Evolutionary conservation across 2,329 filamentous ascomycete species (phyloP).

Genomic region (Colletotrichum musae): DNA sequence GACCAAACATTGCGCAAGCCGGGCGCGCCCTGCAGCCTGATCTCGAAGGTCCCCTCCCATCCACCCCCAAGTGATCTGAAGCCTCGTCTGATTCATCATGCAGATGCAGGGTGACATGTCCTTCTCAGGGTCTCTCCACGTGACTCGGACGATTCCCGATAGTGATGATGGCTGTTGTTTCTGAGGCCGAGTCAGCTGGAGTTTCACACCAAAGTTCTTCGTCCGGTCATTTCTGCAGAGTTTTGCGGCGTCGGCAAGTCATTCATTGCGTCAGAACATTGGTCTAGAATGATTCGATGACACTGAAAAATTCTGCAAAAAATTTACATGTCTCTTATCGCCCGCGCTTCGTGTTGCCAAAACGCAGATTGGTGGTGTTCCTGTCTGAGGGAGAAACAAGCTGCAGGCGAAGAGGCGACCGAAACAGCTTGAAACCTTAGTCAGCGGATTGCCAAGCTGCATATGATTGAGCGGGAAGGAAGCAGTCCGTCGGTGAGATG

Average conservation of each 20-base stretch:
- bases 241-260: background rate
- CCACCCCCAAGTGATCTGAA: background rate
- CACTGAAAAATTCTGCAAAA: background rate
- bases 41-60: background rate
- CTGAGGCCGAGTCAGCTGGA: constrained; percentile 24
- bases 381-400: background rate
- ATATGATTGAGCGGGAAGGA: background rate
- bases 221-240: background rate
- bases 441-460: constrained; percentile 8
- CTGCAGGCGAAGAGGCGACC: constrained; percentile 1
- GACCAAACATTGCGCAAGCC: background rate
- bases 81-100: background rate
- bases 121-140: constrained; percentile 13
- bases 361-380: background rate
- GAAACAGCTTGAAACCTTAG: constrained; percentile 38
- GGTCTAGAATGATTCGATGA: background rate
- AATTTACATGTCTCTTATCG: background rate
- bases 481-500: background rate
- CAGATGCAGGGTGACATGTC: constrained; percentile 1
- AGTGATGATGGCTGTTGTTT: background rate
- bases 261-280: background rate
- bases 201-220: constrained; percentile 15
- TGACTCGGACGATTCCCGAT: constrained; percentile 13
- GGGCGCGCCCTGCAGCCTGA: background rate
- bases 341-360: constrained; percentile 11